These are phyloP conservation scores for Leishmania martiniquensis DNA, from an alignment of 208 protist genomes.

Conservation along the genomic window DNA sequence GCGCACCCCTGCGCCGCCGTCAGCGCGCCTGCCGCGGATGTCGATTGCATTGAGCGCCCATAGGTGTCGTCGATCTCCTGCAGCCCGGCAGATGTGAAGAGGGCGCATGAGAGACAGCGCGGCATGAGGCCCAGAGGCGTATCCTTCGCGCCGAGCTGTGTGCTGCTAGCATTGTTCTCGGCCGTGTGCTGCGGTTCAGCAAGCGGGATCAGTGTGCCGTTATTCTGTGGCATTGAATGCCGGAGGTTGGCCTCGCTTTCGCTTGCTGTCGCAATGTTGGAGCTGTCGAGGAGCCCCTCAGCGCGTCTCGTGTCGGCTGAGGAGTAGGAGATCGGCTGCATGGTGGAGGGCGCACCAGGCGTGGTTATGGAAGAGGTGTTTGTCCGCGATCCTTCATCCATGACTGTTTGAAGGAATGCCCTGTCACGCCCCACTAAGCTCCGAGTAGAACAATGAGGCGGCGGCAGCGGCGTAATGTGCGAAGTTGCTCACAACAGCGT, in stretches of 20 bases:
- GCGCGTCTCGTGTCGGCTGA: background rate
- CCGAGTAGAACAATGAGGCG: background rate
- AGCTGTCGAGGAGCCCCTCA: background rate
- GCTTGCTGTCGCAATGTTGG: background rate
- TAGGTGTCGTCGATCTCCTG: conserved; percentile 3
- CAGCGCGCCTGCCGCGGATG: background rate
- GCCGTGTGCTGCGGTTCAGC: background rate
- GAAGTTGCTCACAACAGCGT: too few relatives aligned
- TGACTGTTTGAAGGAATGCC: background rate
- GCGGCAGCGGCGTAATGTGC: background rate
- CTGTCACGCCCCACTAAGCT: background rate
- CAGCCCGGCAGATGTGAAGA: background rate
- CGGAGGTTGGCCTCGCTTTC: background rate
- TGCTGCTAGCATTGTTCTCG: background rate
- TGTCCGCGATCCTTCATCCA: background rate
- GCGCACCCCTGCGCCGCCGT: background rate
- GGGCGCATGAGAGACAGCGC: background rate
- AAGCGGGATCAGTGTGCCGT: background rate
- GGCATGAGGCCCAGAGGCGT: conserved; percentile 4
- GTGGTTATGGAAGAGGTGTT: background rate
- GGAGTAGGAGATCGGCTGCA: background rate
- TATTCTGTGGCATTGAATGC: background rate
- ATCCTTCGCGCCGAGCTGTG: background rate
- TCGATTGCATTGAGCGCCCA: conserved; percentile 3
- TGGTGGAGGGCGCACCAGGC: background rate